Conservation (phyloP, 495 filamentous ascomycete species). For the Tuber melanosporum region DNA sequence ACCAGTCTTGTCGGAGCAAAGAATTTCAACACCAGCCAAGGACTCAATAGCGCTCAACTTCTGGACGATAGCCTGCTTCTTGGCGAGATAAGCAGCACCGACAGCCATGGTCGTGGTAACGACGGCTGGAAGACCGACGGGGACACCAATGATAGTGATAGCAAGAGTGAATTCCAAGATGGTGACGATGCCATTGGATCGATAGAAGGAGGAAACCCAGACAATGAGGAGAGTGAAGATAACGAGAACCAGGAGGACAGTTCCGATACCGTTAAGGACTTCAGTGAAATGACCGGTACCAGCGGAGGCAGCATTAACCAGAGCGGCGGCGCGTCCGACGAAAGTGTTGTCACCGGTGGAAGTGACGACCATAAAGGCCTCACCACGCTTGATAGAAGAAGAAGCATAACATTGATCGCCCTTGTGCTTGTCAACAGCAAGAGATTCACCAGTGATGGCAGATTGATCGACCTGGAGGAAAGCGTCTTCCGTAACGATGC, state of each 20-base stretch:
- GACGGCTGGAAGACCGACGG: slow-evolving; percentile 91
- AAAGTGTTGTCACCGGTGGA: slow-evolving; percentile 81
- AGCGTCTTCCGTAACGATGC: slow-evolving; percentile 68
- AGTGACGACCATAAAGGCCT: slow-evolving; percentile 72
- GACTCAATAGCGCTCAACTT: slow-evolving; percentile 94
- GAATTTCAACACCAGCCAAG: slow-evolving; percentile 87
- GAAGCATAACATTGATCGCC: slow-evolving; percentile 74
- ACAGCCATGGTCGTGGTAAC: slow-evolving; percentile 96
- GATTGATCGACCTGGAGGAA: slow-evolving; percentile 90
- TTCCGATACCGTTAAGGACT: slow-evolving; percentile 79
- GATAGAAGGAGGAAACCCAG: slow-evolving; percentile 83
- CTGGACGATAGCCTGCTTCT: slow-evolving; percentile 94
- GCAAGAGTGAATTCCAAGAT: slow-evolving; percentile 81
- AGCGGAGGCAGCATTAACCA: slow-evolving; percentile 66
- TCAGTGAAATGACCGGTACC: slow-evolving; percentile 82
- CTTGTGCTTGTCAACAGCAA: slow-evolving; percentile 80
- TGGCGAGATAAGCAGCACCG: slow-evolving; percentile 86
- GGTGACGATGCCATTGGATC: slow-evolving; percentile 63
- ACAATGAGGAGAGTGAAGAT: slow-evolving; percentile 71
- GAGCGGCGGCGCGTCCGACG: slow-evolving; percentile 78
- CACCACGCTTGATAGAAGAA: slow-evolving; percentile 82
- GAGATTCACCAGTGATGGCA: slow-evolving; percentile 83
- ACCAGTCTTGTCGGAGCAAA: slow-evolving; percentile 97
- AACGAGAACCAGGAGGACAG: slow-evolving; percentile 72
- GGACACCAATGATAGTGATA: slow-evolving; percentile 88